phyloP scores from a whole-genome alignment of 345 rosid genomes.

The Pistacia atlantica region DNA sequence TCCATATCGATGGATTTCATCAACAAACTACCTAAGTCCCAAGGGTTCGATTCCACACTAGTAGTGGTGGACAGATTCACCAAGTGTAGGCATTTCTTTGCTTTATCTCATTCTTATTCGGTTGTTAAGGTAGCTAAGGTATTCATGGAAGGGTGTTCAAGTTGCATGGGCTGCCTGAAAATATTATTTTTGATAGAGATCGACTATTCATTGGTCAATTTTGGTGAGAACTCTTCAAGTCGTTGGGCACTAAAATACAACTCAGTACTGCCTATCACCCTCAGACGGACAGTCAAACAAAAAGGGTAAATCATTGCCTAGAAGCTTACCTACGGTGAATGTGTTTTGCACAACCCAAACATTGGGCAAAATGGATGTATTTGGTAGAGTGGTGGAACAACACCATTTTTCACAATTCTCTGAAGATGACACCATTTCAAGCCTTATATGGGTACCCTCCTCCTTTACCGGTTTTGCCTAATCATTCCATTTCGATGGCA shows the following conservation, averaged over 20 bases:
- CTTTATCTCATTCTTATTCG: neutral
- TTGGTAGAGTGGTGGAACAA: neutral
- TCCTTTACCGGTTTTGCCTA: too few relatives aligned
- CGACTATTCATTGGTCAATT: neutral
- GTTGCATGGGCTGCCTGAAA: neutral
- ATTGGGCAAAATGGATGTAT: neutral
- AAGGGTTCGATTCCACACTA: too few relatives aligned
- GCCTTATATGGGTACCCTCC: too few relatives aligned
- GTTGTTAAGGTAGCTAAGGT: neutral
- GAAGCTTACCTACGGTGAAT: neutral
- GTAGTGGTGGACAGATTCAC: too few relatives aligned
- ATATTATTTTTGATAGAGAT: neutral
- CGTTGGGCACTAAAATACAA: neutral
- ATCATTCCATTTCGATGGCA: too few relatives aligned
- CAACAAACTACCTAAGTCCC: too few relatives aligned
- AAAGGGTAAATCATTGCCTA: neutral
- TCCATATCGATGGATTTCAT: too few relatives aligned
- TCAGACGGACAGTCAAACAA: too few relatives aligned
- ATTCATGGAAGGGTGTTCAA: neutral
- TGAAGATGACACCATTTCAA: too few relatives aligned
- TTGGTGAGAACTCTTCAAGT: neutral
- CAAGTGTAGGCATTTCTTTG: neutral
- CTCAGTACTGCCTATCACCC: neutral
- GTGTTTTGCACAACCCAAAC: neutral
- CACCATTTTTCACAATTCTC: too few relatives aligned